A percentile compares a stretch with the other conserved stretches of the same genome.
These are phyloP conservation scores for Phytophthora macrochlamydospora DNA, from an alignment of 352 stramenopile genomes.

Conservation along the genomic window DNA sequence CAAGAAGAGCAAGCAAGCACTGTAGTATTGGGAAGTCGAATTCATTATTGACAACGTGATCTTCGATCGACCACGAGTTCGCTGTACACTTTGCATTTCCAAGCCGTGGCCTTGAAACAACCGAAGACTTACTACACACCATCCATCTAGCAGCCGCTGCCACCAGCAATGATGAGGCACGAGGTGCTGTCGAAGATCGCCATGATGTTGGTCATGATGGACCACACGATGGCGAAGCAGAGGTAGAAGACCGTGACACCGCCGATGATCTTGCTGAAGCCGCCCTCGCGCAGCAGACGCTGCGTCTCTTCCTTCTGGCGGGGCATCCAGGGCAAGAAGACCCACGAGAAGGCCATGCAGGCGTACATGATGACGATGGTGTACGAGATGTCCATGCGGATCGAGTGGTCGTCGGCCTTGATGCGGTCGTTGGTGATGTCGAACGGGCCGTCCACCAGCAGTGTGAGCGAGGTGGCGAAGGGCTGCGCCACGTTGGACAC, in stretches of 20 bases:
- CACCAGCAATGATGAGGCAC: slow-evolving; percentile 45
- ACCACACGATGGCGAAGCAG: slow-evolving; percentile 36
- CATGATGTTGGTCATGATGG: slow-evolving; percentile 48
- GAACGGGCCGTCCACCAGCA: slow-evolving; percentile 28
- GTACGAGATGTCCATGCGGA: slow-evolving; percentile 38
- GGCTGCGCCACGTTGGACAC: slow-evolving; percentile 27
- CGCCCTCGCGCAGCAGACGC: slow-evolving; percentile 35
- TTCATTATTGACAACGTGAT: background rate
- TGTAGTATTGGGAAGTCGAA: background rate
- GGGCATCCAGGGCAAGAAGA: slow-evolving; percentile 38
- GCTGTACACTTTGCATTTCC: too few relatives aligned
- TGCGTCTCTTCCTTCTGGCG: slow-evolving; percentile 45
- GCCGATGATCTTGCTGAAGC: slow-evolving; percentile 32
- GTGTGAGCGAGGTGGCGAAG: slow-evolving; percentile 28
- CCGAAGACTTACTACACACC: too few relatives aligned
- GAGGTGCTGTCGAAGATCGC: slow-evolving; percentile 44
- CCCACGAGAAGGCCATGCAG: slow-evolving; percentile 38
- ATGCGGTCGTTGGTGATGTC: slow-evolving; percentile 36
- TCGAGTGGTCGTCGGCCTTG: slow-evolving; percentile 26
- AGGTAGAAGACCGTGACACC: slow-evolving; percentile 41
- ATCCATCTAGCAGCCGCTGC: slow-evolving; percentile 30
- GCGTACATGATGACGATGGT: slow-evolving; percentile 41
- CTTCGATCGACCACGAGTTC: background rate
- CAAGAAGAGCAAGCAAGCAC: too few relatives aligned
- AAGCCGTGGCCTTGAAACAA: too few relatives aligned